Conservation (phyloP, 768 basidiomycete species). For the Mycena metata region DNA sequence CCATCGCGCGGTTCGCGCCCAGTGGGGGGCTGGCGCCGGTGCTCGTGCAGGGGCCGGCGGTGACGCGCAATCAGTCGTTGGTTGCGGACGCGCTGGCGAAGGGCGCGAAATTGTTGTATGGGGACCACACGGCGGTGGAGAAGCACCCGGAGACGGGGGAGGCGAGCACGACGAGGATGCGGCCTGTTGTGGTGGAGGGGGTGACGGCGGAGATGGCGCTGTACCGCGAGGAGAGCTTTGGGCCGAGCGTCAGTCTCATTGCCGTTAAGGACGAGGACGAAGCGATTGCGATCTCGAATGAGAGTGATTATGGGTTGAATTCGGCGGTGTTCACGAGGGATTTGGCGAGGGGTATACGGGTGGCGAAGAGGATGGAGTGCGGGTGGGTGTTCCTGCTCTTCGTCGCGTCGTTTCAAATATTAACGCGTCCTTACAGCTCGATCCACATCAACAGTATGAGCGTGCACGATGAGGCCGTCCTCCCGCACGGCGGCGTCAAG, state of each 20-base stretch:
- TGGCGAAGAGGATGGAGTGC: conserved; percentile 34
- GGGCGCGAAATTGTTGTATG: conserved; percentile 34
- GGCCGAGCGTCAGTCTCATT: conserved; percentile 37
- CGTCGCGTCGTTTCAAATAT: background rate
- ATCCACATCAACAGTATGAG: conserved; percentile 37
- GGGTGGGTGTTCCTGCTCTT: conserved; percentile 18
- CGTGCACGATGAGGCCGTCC: conserved; percentile 34
- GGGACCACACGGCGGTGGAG: conserved; percentile 32
- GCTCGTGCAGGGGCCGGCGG: conserved; percentile 29
- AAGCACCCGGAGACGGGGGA: conserved; percentile 32
- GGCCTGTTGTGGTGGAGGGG: conserved; percentile 33
- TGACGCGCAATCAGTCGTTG: conserved; percentile 29
- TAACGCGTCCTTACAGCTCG: conserved; percentile 3
- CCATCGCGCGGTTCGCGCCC: conserved; percentile 51
- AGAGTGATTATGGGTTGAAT: conserved; percentile 34
- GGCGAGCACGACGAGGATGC: conserved; percentile 20
- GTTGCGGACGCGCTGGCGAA: conserved; percentile 33
- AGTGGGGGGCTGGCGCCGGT: conserved; percentile 19
- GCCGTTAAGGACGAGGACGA: conserved; percentile 35
- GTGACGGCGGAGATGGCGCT: conserved; percentile 36
- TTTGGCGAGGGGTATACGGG: conserved; percentile 30
- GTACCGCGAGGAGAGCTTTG: conserved; percentile 35
- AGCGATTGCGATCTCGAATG: conserved; percentile 36
- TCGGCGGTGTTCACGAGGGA: conserved; percentile 35
- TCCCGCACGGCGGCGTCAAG: conserved; percentile 36